Conservation (phyloP, 495 filamentous ascomycete genomes). For the Niebla homalea region DNA sequence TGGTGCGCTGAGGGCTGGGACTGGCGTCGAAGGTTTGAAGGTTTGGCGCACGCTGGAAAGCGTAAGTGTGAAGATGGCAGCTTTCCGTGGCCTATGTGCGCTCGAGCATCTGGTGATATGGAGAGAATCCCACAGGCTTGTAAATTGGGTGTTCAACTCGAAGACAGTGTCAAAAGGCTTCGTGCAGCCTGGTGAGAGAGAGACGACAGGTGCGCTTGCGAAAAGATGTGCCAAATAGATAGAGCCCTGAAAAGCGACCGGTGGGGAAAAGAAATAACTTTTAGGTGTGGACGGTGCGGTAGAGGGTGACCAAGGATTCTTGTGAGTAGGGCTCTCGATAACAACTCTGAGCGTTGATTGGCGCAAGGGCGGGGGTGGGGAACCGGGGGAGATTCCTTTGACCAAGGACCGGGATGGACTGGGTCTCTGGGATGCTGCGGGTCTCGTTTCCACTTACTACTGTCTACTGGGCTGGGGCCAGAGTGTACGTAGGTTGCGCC, state of each 20-base stretch:
- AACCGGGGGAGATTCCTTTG: background rate
- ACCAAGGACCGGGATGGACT: too few relatives aligned
- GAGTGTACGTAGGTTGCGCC: too few relatives aligned
- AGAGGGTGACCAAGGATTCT: background rate
- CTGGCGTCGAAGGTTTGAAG: background rate
- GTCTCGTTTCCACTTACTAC: too few relatives aligned
- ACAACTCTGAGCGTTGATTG: constrained; percentile 15
- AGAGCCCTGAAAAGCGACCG: constrained; percentile 13
- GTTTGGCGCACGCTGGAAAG: background rate
- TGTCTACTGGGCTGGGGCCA: too few relatives aligned
- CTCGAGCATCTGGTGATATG: too few relatives aligned
- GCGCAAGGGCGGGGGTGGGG: constrained; percentile 7
- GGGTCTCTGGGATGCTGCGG: too few relatives aligned
- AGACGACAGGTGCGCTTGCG: constrained; percentile 15
- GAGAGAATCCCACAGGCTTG: too few relatives aligned
- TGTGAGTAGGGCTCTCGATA: constrained; percentile 18
- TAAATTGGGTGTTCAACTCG: too few relatives aligned
- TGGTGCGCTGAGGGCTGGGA: background rate
- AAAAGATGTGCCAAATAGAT: constrained; percentile 1
- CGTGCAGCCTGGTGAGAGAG: background rate
- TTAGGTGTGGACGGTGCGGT: constrained; percentile 1
- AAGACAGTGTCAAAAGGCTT: too few relatives aligned
- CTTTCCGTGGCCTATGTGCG: background rate
- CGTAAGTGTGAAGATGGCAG: background rate
- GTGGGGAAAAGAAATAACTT: constrained; percentile 9